Percentiles rank a stretch among this genome's conserved stretches.
These are phyloP conservation scores for Mycogone perniciosa DNA, from an alignment of 2,329 filamentous ascomycete genomes.

Conservation along the genomic window DNA sequence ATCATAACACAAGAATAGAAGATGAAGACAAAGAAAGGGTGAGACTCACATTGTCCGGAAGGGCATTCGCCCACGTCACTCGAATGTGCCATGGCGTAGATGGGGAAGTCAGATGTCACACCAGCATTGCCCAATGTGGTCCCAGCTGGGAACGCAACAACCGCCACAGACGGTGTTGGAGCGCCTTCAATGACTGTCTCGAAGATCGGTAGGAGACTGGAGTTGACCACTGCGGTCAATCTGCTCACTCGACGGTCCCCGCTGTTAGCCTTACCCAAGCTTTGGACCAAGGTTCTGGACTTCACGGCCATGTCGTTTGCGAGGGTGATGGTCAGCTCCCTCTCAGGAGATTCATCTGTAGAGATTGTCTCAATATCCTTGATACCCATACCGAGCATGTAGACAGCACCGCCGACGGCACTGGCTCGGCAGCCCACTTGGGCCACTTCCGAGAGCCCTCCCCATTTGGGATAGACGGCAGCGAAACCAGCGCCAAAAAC, in stretches of 20 bases:
- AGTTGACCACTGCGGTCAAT: slow-evolving; percentile 63
- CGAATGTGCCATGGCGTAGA: slow-evolving; percentile 68
- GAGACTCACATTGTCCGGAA: slow-evolving; percentile 74
- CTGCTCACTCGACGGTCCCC: slow-evolving; percentile 42
- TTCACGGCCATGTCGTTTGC: slow-evolving; percentile 52
- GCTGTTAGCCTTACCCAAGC: slow-evolving; percentile 26
- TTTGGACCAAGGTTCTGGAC: slow-evolving; percentile 47
- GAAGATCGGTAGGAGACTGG: slow-evolving; percentile 61
- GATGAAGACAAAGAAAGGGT: slow-evolving; percentile 15
- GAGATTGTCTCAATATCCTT: slow-evolving; percentile 23
- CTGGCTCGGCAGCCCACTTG: slow-evolving; percentile 88
- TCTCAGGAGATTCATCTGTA: slow-evolving; percentile 19
- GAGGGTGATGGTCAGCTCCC: slow-evolving; percentile 41
- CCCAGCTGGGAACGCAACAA: slow-evolving; percentile 58
- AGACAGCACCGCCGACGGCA: slow-evolving; percentile 85
- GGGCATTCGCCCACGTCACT: slow-evolving; percentile 93
- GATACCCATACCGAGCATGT: slow-evolving; percentile 73
- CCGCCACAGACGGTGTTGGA: slow-evolving; percentile 65
- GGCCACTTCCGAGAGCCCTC: slow-evolving; percentile 78
- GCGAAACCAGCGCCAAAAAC: slow-evolving; percentile 84
- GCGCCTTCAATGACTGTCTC: slow-evolving; percentile 65
- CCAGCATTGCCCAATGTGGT: slow-evolving; percentile 33
- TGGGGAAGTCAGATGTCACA: slow-evolving; percentile 36
- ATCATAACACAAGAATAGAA: slow-evolving; percentile 61
- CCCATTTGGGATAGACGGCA: slow-evolving; percentile 88